A percentile compares a stretch with the other conserved stretches of the same genome.
phyloP scores from a whole-genome alignment of 148 eudicot genomes.

The Rhododendron ferrugineum region DNA sequence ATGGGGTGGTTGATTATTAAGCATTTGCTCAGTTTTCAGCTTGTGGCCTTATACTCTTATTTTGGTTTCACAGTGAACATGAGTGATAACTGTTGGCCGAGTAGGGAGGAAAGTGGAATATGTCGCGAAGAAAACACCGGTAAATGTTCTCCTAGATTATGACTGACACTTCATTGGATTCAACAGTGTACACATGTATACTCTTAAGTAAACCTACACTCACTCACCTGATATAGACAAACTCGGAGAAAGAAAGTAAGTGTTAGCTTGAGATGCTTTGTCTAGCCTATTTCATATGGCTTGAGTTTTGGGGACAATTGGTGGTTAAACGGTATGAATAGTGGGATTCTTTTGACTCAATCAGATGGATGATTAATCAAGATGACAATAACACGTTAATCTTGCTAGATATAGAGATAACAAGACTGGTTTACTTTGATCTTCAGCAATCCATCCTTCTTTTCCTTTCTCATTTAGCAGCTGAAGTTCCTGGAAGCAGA shows the following conservation, averaged over 20 bases:
- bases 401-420: background rate
- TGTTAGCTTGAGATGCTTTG: background rate
- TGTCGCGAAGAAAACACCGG: constrained; percentile 35
- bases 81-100: constrained; percentile 20
- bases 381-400: background rate
- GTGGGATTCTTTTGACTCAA: background rate
- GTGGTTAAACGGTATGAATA: background rate
- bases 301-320: background rate
- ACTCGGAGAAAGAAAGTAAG: background rate
- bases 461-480: constrained; percentile 27
- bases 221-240: background rate
- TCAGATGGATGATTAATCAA: background rate
- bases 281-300: background rate
- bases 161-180: background rate
- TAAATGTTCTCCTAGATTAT: constrained; percentile 11
- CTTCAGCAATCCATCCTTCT: background rate
- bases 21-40: background rate
- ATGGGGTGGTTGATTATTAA: background rate
- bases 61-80: constrained; percentile 23
- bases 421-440: background rate
- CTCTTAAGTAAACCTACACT: background rate
- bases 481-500: constrained; percentile 55
- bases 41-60: background rate
- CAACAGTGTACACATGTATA: background rate
- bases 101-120: constrained; percentile 30